These are phyloP conservation scores for Barbatosphaeria neglecta DNA, from an alignment of 495 filamentous ascomycete species.

Conservation along the genomic window DNA sequence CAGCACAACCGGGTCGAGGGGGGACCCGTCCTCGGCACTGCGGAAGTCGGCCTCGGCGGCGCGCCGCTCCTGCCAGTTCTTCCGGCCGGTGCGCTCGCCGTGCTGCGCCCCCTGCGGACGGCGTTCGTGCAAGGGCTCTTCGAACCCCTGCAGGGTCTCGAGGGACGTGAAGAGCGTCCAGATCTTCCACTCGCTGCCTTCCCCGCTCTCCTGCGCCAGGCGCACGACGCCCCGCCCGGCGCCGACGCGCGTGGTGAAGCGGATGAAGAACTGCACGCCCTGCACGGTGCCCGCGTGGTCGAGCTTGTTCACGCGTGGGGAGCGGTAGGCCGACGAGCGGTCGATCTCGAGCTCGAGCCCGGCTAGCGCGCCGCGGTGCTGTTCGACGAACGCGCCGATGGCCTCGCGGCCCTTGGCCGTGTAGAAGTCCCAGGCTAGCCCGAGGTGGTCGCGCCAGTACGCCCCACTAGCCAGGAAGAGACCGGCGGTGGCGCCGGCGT, in stretches of 20 bases:
- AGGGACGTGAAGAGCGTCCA: conserved; percentile 53
- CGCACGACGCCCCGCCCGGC: conserved; percentile 45
- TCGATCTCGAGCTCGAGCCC: conserved; percentile 36
- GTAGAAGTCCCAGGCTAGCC: conserved; percentile 46
- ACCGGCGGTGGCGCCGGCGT: conserved; percentile 19
- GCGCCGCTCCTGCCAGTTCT: conserved; percentile 57
- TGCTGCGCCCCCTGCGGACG: conserved; percentile 41
- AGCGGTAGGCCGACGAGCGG: conserved; percentile 23
- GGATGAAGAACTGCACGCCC: conserved; percentile 43
- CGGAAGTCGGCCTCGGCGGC: conserved; percentile 45
- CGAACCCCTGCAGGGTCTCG: conserved; percentile 35
- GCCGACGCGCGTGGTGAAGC: conserved; percentile 40
- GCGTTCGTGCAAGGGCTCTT: conserved; percentile 38
- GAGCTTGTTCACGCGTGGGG: conserved; percentile 34
- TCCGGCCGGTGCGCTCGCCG: conserved; percentile 29
- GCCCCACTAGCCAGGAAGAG: conserved; percentile 45
- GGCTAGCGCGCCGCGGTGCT: conserved; percentile 18
- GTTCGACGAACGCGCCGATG: conserved; percentile 38
- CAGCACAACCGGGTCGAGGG: conserved; percentile 54
- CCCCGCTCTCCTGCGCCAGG: conserved; percentile 38
- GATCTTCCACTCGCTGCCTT: conserved; percentile 47
- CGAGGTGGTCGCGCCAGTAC: conserved; percentile 56
- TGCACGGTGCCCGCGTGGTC: conserved; percentile 32
- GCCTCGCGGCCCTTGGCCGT: conserved; percentile 44
- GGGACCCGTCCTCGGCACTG: too few relatives aligned